Conservation (phyloP, 768 basidiomycete species). For the Rickenella mellea region DNA sequence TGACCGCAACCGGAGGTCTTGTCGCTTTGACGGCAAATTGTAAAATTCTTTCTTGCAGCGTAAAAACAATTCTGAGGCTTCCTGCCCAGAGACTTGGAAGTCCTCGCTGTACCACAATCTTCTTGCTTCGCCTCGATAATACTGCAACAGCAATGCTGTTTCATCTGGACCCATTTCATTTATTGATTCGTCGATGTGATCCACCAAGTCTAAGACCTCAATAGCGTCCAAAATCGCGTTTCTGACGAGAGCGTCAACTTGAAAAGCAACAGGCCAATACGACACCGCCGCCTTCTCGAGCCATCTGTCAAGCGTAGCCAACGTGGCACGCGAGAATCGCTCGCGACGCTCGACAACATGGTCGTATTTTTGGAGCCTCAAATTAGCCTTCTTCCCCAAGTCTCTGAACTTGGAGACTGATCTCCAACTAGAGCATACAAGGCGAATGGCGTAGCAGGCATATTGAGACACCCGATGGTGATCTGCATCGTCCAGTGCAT, state of each 20-base stretch:
- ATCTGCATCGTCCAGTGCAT: conserved; percentile 1
- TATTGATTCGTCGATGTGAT: conserved; percentile 21
- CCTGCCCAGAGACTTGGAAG: no score
- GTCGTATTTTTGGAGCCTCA: conserved; percentile 18
- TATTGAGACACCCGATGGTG: conserved; percentile 41
- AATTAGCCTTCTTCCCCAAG: conserved; percentile 28
- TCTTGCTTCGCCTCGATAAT: no score
- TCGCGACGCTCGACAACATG: conserved; percentile 30
- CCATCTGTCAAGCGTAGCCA: conserved; percentile 23
- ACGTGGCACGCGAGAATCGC: conserved; percentile 31
- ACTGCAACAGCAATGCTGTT: conserved; percentile 31
- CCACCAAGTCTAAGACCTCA: conserved; percentile 38
- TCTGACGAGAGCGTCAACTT: conserved; percentile 35
- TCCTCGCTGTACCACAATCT: no score
- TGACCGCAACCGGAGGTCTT: conserved; percentile 18
- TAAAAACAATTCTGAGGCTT: no score
- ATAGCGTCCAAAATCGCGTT: conserved; percentile 34
- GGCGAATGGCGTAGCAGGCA: conserved; percentile 38
- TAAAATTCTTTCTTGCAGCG: neutral
- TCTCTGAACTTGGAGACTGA: conserved; percentile 26
- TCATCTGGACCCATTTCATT: conserved; percentile 22
- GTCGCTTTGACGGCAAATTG: no score
- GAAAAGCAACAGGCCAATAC: conserved; percentile 49
- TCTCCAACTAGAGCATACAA: conserved; percentile 32
- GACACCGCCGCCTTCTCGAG: conserved; percentile 25